Conservation (phyloP, 257 asterid genomes). For the Paraleonurus japonicus region DNA sequence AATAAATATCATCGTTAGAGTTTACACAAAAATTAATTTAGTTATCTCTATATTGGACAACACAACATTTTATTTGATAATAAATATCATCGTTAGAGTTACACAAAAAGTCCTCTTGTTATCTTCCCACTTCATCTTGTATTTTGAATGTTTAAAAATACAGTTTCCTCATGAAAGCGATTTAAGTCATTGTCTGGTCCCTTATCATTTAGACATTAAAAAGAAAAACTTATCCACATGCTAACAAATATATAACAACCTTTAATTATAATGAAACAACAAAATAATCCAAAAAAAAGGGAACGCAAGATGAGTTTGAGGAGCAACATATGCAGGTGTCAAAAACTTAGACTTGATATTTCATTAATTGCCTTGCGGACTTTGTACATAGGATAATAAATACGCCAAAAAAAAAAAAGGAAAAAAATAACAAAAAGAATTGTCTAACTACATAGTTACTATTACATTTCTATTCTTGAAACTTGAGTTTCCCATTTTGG, state of each 20-base stretch:
- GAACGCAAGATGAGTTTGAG: not conserved
- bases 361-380: slow-evolving; percentile 61
- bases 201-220: slow-evolving; percentile 3
- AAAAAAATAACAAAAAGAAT: slow-evolving; percentile 23
- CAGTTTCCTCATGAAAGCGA: not conserved
- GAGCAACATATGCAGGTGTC: not conserved
- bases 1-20: not conserved
- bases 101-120: not conserved
- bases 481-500: slow-evolving; percentile 27
- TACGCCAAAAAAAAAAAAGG: not conserved
- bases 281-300: not conserved
- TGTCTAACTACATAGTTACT: slow-evolving; percentile 27
- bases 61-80: not conserved
- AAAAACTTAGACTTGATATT: slow-evolving; percentile 20
- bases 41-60: not conserved
- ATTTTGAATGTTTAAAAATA: not conserved
- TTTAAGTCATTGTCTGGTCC: slow-evolving; percentile 3
- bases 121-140: not conserved
- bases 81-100: not conserved
- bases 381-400: slow-evolving; percentile 32
- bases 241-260: not conserved
- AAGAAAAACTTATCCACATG: not conserved
- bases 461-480: slow-evolving; percentile 21
- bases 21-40: not conserved
- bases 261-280: not conserved